These are phyloP conservation scores for Trichosanthes truncata DNA, from an alignment of 306 rosid genomes.

Conservation along the genomic window DNA sequence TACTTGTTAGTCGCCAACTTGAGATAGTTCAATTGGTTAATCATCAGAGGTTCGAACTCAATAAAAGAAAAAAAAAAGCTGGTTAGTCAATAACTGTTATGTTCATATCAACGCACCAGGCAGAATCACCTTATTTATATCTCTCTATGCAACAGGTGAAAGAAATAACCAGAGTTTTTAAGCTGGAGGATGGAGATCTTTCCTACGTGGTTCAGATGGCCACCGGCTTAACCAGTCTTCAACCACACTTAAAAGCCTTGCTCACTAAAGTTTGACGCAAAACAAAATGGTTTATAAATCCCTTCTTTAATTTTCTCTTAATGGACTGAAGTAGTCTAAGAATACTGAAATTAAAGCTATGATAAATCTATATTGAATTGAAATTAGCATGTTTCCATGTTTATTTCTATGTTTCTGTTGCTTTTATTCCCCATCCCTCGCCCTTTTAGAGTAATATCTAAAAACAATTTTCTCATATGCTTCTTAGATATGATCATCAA, in stretches of 20 bases:
- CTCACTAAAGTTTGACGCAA: constrained; percentile 41
- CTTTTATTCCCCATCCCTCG: neutral
- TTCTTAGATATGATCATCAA: neutral
- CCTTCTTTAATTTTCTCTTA: neutral
- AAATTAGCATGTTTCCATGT: neutral
- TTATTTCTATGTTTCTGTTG: neutral
- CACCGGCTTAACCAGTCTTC: constrained; percentile 44
- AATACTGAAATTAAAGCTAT: neutral
- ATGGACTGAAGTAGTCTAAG: neutral
- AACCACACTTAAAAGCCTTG: constrained; percentile 62
- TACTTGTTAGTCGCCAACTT: too few relatives aligned
- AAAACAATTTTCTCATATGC: neutral
- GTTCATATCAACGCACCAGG: neutral
- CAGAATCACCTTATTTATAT: neutral
- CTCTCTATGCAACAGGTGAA: constrained; percentile 36
- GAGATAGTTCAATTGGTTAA: neutral
- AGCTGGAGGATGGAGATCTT: constrained; percentile 45
- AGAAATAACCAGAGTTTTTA: constrained; percentile 44
- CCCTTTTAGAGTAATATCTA: neutral
- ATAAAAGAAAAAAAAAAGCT: neutral
- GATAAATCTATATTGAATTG: neutral
- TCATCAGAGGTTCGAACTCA: neutral
- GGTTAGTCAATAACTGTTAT: neutral
- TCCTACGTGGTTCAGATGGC: constrained; percentile 74
- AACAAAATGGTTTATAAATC: neutral